phyloP scores from a whole-genome alignment of 2,329 filamentous ascomycete genomes.

The Fusarium lateritium region DNA sequence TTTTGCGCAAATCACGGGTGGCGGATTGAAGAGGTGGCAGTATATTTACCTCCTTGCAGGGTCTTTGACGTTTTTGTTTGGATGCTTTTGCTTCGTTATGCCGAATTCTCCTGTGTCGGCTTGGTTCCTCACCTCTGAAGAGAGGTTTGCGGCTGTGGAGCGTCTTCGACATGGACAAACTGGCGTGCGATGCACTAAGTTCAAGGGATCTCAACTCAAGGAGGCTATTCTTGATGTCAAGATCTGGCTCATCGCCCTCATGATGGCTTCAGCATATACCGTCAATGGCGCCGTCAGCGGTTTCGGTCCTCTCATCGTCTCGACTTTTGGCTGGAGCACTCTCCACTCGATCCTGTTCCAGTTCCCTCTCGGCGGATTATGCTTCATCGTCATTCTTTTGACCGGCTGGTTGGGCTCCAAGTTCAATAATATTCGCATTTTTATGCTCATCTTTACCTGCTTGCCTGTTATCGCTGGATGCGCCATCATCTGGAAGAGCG shows the following conservation, averaged over 20 bases:
- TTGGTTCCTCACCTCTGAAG: conserved; percentile 76
- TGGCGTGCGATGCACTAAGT: conserved; percentile 71
- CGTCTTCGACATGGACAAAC: conserved; percentile 74
- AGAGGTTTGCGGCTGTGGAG: conserved; percentile 76
- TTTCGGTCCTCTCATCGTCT: conserved; percentile 80
- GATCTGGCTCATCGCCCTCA: conserved; percentile 74
- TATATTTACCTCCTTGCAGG: conserved; percentile 80
- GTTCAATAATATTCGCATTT: conserved; percentile 74
- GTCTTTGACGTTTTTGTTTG: conserved; percentile 74
- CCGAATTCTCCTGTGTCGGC: conserved; percentile 77
- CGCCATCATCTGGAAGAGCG: conserved; percentile 79
- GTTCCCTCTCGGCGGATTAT: conserved; percentile 80
- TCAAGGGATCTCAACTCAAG: conserved; percentile 71
- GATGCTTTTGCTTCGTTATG: conserved; percentile 74
- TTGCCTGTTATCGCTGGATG: conserved; percentile 83
- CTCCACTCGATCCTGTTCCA: conserved; percentile 79
- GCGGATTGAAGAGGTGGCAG: conserved; percentile 73
- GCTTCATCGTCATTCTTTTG: conserved; percentile 74
- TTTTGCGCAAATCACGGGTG: conserved; percentile 73
- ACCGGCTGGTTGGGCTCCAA: conserved; percentile 75
- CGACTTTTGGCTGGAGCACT: conserved; percentile 76
- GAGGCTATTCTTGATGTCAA: conserved; percentile 73
- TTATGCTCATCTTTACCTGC: conserved; percentile 76
- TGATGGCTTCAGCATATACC: conserved; percentile 80
- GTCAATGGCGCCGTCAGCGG: conserved; percentile 80